phyloP scores from a whole-genome alignment of 148 eudicot species.

The Heliamphora exappendiculata region DNA sequence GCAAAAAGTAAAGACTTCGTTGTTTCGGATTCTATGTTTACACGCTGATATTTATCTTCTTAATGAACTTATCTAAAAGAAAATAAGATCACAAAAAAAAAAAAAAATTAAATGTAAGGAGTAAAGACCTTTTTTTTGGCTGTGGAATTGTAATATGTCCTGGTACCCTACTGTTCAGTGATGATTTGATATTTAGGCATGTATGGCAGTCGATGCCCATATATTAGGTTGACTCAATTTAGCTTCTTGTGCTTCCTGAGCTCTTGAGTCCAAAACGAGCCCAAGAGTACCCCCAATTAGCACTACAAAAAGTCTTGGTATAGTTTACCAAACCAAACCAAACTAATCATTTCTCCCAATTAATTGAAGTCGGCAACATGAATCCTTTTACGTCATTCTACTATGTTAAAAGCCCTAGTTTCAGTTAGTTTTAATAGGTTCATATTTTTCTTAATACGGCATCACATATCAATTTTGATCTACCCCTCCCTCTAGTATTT shows the following conservation, averaged over 20 bases:
- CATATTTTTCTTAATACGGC: too few relatives aligned
- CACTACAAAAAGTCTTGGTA: not conserved
- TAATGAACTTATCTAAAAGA: not conserved
- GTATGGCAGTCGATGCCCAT: not conserved
- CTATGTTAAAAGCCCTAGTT: too few relatives aligned
- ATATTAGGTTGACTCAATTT: not conserved
- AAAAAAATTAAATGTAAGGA: too few relatives aligned
- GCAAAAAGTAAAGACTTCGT: not conserved
- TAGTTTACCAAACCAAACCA: too few relatives aligned
- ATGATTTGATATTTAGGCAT: not conserved
- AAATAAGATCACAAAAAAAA: not conserved
- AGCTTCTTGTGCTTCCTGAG: not conserved
- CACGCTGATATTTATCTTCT: not conserved
- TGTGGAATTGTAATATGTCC: not conserved
- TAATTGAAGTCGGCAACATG: too few relatives aligned
- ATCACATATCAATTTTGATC: too few relatives aligned
- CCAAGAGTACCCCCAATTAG: not conserved
- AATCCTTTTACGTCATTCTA: too few relatives aligned
- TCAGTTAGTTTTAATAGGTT: too few relatives aligned
- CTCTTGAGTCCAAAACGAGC: not conserved
- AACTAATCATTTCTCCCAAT: too few relatives aligned
- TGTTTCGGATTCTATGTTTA: not conserved
- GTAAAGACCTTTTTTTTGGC: not conserved
- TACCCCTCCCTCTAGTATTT: too few relatives aligned
- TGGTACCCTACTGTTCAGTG: not conserved